A percentile compares a stretch with the other conserved stretches of the same genome.
Conservation (phyloP, 2,329 filamentous ascomycete species). For the Xylariaceae sp. region DNA sequence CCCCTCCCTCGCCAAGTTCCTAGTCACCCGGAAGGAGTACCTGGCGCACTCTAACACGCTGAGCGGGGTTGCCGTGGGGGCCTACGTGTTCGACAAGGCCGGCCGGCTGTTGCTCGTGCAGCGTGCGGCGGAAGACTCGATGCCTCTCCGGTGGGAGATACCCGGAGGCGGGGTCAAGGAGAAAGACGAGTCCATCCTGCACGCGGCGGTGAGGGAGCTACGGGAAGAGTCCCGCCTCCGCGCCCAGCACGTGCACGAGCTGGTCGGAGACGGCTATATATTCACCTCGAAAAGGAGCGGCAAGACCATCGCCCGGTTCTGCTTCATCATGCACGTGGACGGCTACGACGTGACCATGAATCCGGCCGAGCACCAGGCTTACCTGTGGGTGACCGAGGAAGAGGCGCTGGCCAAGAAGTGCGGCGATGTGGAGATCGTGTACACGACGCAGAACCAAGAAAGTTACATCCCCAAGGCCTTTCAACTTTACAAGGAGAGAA, state of each 20-base stretch:
- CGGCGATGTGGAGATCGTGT: conserved; percentile 23
- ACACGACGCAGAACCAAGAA: conserved; percentile 23
- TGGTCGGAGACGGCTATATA: conserved; percentile 19
- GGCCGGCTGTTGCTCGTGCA: conserved; percentile 35
- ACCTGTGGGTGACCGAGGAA: conserved; percentile 30
- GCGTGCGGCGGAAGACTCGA: conserved; percentile 32
- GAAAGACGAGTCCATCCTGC: conserved; percentile 34
- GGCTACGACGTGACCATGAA: conserved; percentile 27
- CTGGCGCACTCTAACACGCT: conserved; percentile 19
- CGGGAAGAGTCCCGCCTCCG: conserved; percentile 37
- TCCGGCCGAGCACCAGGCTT: conserved; percentile 30
- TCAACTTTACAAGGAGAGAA: conserved; percentile 9
- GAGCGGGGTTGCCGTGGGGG: conserved; percentile 24
- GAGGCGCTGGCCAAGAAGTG: conserved; percentile 24
- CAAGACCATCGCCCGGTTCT: too few species aligned
- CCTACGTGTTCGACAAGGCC: conserved; percentile 26
- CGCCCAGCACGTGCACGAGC: conserved; percentile 15
- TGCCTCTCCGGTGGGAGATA: conserved; percentile 37
- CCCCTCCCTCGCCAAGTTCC: conserved; percentile 20
- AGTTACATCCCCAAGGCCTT: conserved; percentile 24
- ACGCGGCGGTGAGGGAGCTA: conserved; percentile 36
- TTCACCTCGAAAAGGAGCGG: too few species aligned
- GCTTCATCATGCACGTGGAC: conserved; percentile 26
- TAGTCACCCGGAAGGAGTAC: conserved; percentile 19
- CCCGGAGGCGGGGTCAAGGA: conserved; percentile 37